Evolutionary conservation across 2,329 filamentous ascomycete genomes (phyloP), one percentile per base, ranked within the genome.

Genomic region (Aspergillus flavus): DNA sequence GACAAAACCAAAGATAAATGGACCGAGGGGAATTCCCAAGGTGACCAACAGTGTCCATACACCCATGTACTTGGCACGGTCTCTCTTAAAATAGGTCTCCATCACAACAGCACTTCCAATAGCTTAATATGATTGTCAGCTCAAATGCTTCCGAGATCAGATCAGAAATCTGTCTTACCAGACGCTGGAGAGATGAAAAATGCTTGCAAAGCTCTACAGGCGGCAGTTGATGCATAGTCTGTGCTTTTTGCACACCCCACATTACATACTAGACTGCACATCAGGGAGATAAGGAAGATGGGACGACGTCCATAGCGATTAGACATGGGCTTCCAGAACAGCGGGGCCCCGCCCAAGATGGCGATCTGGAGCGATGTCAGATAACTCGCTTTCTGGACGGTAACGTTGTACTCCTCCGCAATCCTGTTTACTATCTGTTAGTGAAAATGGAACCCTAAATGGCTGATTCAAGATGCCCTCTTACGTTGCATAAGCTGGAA

Each of bases 81-180:
- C 82, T 34, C 81, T 81, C 69, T 83, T 84, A 74, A 87, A 87
- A 63, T 85, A 87, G 1, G 82, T 85, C 68, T 87, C 85, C 19
- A 83, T 81, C 3, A 87, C 85, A 10, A 87, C 84, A 0, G 80
- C 85, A 69, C 83, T 86, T 28, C 85, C 85, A 57, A 87, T 85
- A 0, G 83, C 81, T 68, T 55, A 7, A 30, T 23, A 57, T n/a
- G 21, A 9, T 6, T n/a, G 39, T 66, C 54, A 66, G 64, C 58
- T 52, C 2, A 4, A 19, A 11, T 26, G 10, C 16, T 14, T 21
- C 28, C 26, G n/a, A 14, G 28, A 14, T 23, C 3, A 7, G 19
- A 11, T 14, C 50, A 9, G 23, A 14, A 10, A 19, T 32, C n/a
- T 21, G n/a, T 21, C 64, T 46, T 67, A 69, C 67, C 66, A 16